Evolutionary conservation across 1,284 basidiomycete species (phyloP), one percentile per base, ranked within the genome.

Genomic region (Leccinum subfulvum): DNA sequence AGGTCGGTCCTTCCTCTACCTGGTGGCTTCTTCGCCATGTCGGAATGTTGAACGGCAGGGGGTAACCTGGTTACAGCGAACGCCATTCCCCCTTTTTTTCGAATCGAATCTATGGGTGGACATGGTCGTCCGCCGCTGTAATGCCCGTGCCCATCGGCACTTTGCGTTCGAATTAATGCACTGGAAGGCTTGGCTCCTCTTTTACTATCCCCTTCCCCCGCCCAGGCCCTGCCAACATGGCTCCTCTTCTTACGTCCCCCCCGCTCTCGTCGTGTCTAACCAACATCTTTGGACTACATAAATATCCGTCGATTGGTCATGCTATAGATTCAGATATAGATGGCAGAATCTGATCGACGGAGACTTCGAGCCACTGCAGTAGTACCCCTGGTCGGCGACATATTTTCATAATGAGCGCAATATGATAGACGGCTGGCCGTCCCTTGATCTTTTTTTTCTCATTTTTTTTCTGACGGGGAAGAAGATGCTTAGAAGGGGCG

Each of bases 351-450:
- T 6, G n/a, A 62, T 26, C 26, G 53, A 56, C 9, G 44, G 18
- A 49, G 62, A 64, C 52, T 55, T 41, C 52, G 18, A 64, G 33
- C 41, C 26, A 23, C 13, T 9, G 44, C 9, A 37, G 13, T 35
- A 44, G 18, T 47, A 14, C 21, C 53, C 55, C 18, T 51, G 26
- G 35, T 33, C 41, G 39, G 51, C 9, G 18, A 52, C 49, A 26
- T 13, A 14, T 16, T 4, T 8, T 39, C 1, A 33, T 41, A 56
- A 64, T 51, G 55, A 57, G 51, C 16, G 6, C 13, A 5, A 23
- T 14, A 7, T 30, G 9, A 7, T 30, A 16, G 23, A 52, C 56
- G 30, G 21, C 7, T 53, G 21, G 49, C 49, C 18, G 23, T 51
- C 49, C 49, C 49, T 26, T 47, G n/a, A 18, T 21, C 10, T 10